phyloP scores from a whole-genome alignment of 805 yeast species.

The Scheffersomyces lignosus region DNA sequence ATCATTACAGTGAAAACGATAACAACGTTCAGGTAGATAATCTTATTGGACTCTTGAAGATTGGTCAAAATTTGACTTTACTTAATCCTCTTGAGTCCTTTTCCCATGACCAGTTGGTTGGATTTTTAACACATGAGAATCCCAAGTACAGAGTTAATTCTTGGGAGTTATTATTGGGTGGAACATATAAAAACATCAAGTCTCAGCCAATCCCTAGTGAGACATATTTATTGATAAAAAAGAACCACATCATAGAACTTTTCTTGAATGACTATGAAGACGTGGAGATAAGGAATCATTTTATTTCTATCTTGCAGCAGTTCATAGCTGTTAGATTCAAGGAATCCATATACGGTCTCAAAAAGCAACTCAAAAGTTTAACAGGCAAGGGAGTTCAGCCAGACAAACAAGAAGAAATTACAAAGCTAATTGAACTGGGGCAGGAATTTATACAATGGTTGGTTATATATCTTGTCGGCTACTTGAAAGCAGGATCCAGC shows the following conservation, averaged over 20 bases:
- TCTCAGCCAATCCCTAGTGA: conserved; percentile 53
- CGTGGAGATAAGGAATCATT: conserved; percentile 66
- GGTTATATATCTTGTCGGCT: conserved; percentile 62
- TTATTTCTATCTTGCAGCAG: conserved; percentile 59
- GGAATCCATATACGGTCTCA: conserved; percentile 62
- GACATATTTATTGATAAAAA: conserved; percentile 44
- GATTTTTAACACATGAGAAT: conserved; percentile 48
- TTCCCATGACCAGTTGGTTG: conserved; percentile 17
- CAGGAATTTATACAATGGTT: conserved; percentile 37
- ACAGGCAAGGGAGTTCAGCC: conserved; percentile 21
- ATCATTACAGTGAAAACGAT: conserved; percentile 24
- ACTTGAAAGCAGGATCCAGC: conserved; percentile 47
- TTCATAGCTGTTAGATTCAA: conserved; percentile 60
- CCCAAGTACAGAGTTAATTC: conserved; percentile 49
- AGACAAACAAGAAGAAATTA: conserved; percentile 10
- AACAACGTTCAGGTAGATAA: conserved; percentile 28
- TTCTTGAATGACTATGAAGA: conserved; percentile 61
- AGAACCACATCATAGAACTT: conserved; percentile 40
- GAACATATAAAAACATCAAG: conserved; percentile 40
- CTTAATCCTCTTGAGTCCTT: conserved; percentile 6
- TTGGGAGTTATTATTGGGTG: conserved; percentile 61
- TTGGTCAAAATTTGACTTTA: conserved; percentile 58
- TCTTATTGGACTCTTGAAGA: conserved; percentile 54
- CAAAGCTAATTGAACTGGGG: not conserved
- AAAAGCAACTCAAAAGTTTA: conserved; percentile 49